phyloP scores from a whole-genome alignment of 208 protist genomes.

The Leishmania guyanensis region DNA sequence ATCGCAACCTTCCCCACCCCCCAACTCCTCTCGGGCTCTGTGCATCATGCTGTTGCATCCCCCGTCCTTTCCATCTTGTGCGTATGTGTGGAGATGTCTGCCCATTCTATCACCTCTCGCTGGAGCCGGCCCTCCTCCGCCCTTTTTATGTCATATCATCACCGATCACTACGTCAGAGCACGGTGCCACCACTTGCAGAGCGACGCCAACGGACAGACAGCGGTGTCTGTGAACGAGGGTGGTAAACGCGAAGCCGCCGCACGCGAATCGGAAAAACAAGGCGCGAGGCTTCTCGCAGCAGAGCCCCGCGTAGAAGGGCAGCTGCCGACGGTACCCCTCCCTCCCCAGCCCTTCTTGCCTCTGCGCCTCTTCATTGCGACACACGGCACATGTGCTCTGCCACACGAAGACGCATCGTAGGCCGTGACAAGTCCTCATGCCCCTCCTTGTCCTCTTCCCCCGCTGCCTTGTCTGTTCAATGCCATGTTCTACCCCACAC shows the following conservation, averaged over 20 bases:
- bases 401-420: not conserved
- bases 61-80: not conserved
- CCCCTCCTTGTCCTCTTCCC: not conserved
- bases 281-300: not conserved
- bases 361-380: not conserved
- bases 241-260: too few species aligned
- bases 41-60: not conserved
- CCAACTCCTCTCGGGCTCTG: not conserved
- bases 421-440: not conserved
- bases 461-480: not conserved
- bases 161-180: not conserved
- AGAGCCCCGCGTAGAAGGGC: not conserved
- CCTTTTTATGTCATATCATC: not conserved
- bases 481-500: not conserved
- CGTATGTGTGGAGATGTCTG: not conserved
- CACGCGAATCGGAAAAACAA: too few species aligned
- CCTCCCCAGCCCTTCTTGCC: not conserved
- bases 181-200: not conserved
- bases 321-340: not conserved
- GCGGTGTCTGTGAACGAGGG: not conserved
- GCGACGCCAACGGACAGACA: not conserved
- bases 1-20: too few species aligned
- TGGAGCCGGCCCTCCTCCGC: not conserved
- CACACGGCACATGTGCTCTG: not conserved
- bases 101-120: not conserved